Evolutionary conservation across 345 rosid genomes (phyloP).

Genomic region (Citrus reticulata): DNA sequence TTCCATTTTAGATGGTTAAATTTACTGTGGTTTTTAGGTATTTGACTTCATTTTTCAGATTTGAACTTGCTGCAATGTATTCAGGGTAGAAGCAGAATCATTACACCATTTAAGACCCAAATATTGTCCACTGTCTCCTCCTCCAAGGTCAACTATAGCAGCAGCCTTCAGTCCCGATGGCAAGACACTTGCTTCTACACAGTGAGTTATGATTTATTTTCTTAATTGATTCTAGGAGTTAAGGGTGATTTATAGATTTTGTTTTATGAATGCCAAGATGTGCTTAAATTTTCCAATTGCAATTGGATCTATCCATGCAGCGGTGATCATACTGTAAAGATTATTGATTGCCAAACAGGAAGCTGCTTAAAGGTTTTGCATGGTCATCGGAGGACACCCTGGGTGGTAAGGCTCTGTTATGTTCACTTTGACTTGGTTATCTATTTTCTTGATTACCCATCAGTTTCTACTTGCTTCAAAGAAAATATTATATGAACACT

Average conservation of each 20-base stretch:
- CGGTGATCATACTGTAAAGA: slow-evolving; percentile 96
- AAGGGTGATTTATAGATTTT: background rate
- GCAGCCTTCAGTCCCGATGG: slow-evolving; percentile 98
- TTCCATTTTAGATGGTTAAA: slow-evolving; percentile 1
- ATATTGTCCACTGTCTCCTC: slow-evolving; percentile 82
- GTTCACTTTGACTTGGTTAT: slow-evolving; percentile 17
- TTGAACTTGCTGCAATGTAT: slow-evolving; percentile 6
- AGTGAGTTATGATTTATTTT: slow-evolving; percentile 36
- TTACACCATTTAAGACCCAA: slow-evolving; percentile 71
- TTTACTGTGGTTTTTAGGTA: background rate
- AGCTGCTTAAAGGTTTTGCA: slow-evolving; percentile 83
- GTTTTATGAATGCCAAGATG: background rate
- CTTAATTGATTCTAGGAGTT: background rate
- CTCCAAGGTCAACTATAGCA: slow-evolving; percentile 98
- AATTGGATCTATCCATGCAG: slow-evolving; percentile 33
- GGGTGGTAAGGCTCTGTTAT: slow-evolving; percentile 76
- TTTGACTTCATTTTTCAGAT: background rate
- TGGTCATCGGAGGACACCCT: slow-evolving; percentile 96
- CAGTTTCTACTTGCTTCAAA: background rate
- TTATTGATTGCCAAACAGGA: slow-evolving; percentile 86
- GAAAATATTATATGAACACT: background rate
- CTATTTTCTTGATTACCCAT: no score
- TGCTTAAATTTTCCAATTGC: slow-evolving; percentile 4
- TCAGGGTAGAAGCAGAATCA: slow-evolving; percentile 87
- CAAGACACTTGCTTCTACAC: slow-evolving; percentile 83